phyloP scores from a whole-genome alignment of 1,284 basidiomycete genomes.

The Stygiomarasmius scandens region DNA sequence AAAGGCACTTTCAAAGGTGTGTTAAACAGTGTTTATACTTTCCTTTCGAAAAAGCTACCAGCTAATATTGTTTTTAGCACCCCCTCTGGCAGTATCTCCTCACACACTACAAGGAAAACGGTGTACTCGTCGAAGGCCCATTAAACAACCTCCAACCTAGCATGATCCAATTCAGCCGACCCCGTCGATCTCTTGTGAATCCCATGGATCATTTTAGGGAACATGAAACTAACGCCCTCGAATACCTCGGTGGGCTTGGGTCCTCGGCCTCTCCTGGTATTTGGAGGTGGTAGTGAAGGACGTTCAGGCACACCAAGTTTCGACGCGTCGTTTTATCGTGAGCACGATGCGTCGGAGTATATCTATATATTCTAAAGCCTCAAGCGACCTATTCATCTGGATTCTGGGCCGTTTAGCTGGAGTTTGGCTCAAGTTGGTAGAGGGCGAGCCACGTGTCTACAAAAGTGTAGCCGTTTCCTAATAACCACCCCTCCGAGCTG shows the following conservation, averaged over 20 bases:
- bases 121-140: no score
- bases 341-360: constrained; percentile 91
- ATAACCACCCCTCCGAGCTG: no score
- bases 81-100: constrained; percentile 98
- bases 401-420: constrained; percentile 66
- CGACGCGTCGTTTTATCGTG: constrained; percentile 93
- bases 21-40: constrained; percentile 26
- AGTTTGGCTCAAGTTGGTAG: constrained; percentile 60
- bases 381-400: constrained; percentile 93
- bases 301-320: constrained; percentile 88
- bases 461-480: no score
- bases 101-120: constrained; percentile 98
- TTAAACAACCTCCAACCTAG: constrained; percentile 96
- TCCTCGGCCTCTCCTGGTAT: constrained; percentile 51
- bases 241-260: constrained; percentile 50
- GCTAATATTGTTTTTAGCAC: constrained; percentile 60
- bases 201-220: constrained; percentile 90
- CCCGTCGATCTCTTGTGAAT: constrained; percentile 81
- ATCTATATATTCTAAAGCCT: constrained; percentile 91
- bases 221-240: constrained; percentile 84
- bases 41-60: no score
- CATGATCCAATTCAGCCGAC: constrained; percentile 99
- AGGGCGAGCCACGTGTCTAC: no score
- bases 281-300: constrained; percentile 34
- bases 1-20: constrained; percentile 96